A percentile compares a stretch with the other conserved stretches of the same genome.
Conservation (phyloP, 495 filamentous ascomycete genomes). For the Sordaria brevicollis region DNA sequence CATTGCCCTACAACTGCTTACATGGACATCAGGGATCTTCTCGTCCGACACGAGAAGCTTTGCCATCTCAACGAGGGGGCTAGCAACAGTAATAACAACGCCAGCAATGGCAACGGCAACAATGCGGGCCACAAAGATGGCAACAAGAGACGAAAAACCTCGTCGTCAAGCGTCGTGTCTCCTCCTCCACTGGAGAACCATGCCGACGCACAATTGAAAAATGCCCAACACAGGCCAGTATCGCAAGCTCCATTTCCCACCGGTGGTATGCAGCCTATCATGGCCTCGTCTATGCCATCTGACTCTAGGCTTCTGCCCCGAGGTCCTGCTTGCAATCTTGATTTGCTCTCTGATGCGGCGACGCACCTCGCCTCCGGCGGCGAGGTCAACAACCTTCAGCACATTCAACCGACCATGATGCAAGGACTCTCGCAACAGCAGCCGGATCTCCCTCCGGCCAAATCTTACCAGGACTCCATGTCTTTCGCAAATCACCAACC, state of each 20-base stretch:
- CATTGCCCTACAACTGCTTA: constrained; percentile 30
- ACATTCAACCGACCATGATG: constrained; percentile 36
- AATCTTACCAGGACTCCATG: constrained; percentile 34
- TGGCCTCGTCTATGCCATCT: constrained; percentile 25
- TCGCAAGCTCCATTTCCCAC: constrained; percentile 23
- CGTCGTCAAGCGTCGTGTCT: constrained; percentile 27
- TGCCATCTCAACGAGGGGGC: constrained; percentile 54
- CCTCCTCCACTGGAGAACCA: constrained; percentile 28
- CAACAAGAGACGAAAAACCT: constrained; percentile 34
- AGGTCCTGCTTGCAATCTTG: constrained; percentile 40
- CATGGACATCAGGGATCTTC: constrained; percentile 55
- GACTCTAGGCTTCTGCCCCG: constrained; percentile 32
- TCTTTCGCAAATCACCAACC: constrained; percentile 32
- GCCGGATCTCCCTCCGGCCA: constrained; percentile 30
- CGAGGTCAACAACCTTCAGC: constrained; percentile 37
- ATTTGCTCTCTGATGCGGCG: constrained; percentile 41
- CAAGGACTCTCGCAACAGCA: constrained; percentile 28
- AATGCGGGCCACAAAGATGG: constrained; percentile 33
- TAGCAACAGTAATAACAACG: constrained; percentile 1
- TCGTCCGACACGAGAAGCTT: constrained; percentile 64
- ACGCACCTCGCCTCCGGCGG: constrained; percentile 39
- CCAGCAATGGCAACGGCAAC: constrained; percentile 37
- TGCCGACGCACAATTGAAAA: constrained; percentile 35
- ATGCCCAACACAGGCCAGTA: constrained; percentile 20
- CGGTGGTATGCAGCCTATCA: constrained; percentile 26